Conservation (phyloP, 441 rosid species). For the Gossypium davidsonii region DNA sequence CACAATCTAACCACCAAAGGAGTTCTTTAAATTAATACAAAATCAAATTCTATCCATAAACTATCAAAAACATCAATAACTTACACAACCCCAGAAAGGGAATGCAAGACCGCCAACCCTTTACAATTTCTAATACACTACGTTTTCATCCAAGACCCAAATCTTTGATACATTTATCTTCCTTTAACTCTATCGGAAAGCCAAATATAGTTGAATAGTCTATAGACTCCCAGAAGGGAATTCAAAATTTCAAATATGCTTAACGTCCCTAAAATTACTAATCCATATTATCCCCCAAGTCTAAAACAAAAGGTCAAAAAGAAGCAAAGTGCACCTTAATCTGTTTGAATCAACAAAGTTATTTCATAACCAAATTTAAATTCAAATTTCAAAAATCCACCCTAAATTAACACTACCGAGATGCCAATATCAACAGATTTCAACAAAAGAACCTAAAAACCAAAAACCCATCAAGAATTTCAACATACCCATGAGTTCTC, state of each 20-base stretch:
- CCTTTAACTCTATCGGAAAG: background rate
- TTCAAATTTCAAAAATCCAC: background rate
- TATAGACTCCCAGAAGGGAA: background rate
- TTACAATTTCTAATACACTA: background rate
- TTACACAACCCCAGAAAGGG: background rate
- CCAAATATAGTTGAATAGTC: background rate
- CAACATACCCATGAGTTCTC: slow-evolving; percentile 55
- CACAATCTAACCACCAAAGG: background rate
- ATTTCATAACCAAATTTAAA: background rate
- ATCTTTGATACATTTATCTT: background rate
- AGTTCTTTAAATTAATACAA: background rate
- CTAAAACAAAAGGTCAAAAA: background rate
- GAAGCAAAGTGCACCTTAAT: background rate
- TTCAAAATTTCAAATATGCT: background rate
- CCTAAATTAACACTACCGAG: slow-evolving; percentile 7
- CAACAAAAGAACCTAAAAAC: background rate
- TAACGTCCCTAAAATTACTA: background rate
- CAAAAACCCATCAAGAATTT: slow-evolving; percentile 16
- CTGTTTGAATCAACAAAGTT: background rate
- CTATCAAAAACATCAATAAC: no score
- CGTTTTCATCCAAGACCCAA: background rate
- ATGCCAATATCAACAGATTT: slow-evolving; percentile 4
- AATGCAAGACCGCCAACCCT: background rate
- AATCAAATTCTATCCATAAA: background rate
- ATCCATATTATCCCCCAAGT: background rate